Conservation (phyloP, 371 early-diverging fungal species). For the Actinomucor elegans region DNA sequence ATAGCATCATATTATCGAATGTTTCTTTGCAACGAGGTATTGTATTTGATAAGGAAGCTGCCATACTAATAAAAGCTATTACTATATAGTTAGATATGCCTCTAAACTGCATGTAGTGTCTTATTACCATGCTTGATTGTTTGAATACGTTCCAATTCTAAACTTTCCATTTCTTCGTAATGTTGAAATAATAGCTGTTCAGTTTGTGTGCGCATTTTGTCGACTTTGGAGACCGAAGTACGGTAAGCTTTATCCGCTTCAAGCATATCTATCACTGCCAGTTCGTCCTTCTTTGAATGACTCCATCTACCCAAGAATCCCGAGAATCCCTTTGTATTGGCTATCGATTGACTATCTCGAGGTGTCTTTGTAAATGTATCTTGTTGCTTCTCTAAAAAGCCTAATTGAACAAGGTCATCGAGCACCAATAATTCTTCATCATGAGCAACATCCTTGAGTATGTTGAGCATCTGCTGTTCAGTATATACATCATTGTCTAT, state of each 20-base stretch:
- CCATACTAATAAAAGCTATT: conserved; percentile 64
- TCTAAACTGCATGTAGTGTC: background rate
- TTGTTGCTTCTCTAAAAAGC: too few species aligned
- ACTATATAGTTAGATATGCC: background rate
- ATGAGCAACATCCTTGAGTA: background rate
- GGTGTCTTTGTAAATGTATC: too few species aligned
- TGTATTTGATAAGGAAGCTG: conserved; percentile 61
- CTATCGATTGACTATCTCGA: too few species aligned
- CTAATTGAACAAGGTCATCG: too few species aligned
- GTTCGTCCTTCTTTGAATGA: conserved; percentile 8
- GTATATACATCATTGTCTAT: background rate
- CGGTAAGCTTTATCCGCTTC: conserved; percentile 62
- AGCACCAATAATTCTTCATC: too few species aligned
- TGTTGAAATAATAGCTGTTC: conserved; percentile 66
- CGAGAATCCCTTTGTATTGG: background rate
- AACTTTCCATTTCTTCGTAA: conserved; percentile 57
- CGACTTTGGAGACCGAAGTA: conserved; percentile 55
- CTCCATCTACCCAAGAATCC: conserved; percentile 28
- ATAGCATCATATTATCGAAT: conserved; percentile 62
- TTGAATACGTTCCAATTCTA: conserved; percentile 59
- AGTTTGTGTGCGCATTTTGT: conserved; percentile 57
- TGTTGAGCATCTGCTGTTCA: background rate
- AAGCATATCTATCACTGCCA: conserved; percentile 31
- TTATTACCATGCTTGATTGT: conserved; percentile 54
- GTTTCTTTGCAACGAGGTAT: conserved; percentile 55